phyloP scores from a whole-genome alignment of 2,329 filamentous ascomycete species.

The Tolypocladium paradoxum region DNA sequence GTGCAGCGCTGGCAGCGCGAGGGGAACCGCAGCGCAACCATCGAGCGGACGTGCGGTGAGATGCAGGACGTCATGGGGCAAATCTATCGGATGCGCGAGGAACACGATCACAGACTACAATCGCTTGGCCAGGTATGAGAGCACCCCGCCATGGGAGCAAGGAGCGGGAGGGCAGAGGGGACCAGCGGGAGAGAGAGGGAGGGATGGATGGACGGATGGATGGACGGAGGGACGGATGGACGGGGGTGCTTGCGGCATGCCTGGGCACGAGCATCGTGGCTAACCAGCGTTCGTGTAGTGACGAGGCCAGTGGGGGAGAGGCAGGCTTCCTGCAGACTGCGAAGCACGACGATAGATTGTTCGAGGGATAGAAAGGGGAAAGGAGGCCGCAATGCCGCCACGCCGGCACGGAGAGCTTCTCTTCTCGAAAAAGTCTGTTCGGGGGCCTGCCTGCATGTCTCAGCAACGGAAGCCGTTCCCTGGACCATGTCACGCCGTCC shows the following conservation, averaged over 20 bases:
- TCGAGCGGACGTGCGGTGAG: conserved; percentile 60
- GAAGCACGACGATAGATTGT: background rate
- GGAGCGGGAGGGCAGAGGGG: background rate
- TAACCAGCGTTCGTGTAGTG: conserved; percentile 8
- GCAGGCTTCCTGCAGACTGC: conserved; percentile 8
- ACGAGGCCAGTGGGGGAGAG: conserved; percentile 4
- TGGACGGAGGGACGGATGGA: background rate
- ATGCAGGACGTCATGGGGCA: conserved; percentile 56
- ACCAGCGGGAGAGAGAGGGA: background rate
- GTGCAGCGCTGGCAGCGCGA: conserved; percentile 69
- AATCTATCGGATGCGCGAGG: conserved; percentile 35
- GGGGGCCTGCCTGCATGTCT: background rate
- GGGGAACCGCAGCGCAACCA: conserved; percentile 61
- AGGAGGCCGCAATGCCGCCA: background rate
- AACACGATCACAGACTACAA: conserved; percentile 25
- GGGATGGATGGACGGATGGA: conserved; percentile 8
- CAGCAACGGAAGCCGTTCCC: background rate
- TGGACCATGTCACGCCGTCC: background rate
- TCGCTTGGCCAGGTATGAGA: conserved; percentile 21
- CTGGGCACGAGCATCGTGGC: conserved; percentile 2
- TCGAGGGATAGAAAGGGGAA: background rate
- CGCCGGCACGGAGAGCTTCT: background rate
- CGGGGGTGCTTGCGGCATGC: background rate
- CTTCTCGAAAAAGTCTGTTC: background rate
- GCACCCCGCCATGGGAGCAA: background rate